These are phyloP conservation scores for Jasminum sambac DNA, from an alignment of 257 asterid species.

Conservation along the genomic window DNA sequence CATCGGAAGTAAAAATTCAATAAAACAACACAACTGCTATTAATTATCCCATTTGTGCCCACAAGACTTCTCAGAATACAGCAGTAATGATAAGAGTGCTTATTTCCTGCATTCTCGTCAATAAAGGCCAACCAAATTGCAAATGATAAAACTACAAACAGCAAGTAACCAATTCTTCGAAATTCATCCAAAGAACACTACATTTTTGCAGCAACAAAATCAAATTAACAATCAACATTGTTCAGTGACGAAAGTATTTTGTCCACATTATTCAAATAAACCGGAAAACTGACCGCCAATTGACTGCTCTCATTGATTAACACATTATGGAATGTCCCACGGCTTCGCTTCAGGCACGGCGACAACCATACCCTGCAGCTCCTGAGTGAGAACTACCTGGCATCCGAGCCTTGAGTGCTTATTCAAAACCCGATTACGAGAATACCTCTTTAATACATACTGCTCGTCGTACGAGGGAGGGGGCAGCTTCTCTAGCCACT, in stretches of 20 bases:
- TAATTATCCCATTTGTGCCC: conserved; percentile 9
- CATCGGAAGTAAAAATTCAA: neutral
- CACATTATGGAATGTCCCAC: conserved; percentile 48
- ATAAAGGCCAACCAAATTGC: conserved; percentile 6
- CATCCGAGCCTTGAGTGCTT: conserved; percentile 50
- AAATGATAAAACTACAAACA: neutral
- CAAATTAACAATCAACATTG: conserved; percentile 17
- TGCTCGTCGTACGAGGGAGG: conserved; percentile 53
- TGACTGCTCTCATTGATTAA: neutral
- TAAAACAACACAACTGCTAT: conserved; percentile 2
- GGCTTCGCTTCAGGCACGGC: conserved; percentile 52
- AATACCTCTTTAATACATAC: conserved; percentile 54
- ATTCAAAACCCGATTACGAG: conserved; percentile 54
- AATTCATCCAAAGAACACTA: conserved; percentile 16
- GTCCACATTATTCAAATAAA: conserved; percentile 34
- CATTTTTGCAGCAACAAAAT: conserved; percentile 20
- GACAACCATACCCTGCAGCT: conserved; percentile 53
- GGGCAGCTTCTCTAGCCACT: conserved; percentile 95
- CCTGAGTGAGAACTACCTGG: conserved; percentile 45
- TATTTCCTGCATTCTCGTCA: neutral
- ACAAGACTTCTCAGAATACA: conserved; percentile 3
- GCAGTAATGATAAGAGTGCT: neutral
- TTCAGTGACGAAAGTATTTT: conserved; percentile 24
- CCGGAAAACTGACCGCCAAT: conserved; percentile 21
- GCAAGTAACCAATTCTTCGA: conserved; percentile 12